Conservation (phyloP, 1,284 basidiomycete species). For the Agroathelia rolfsii region DNA sequence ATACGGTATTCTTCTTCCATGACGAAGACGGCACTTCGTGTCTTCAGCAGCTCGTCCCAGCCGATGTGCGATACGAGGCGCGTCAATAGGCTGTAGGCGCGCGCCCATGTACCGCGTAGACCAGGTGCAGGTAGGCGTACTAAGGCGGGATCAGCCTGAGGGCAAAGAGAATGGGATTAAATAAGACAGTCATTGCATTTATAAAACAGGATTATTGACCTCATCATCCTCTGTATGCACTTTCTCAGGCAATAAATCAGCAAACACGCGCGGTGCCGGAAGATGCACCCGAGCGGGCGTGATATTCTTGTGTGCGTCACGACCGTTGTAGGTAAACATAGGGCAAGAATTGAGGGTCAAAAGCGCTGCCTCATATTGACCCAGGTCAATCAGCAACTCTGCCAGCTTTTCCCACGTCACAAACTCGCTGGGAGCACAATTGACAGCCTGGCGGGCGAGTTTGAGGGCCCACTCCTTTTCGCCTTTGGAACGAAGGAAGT, state of each 20-base stretch:
- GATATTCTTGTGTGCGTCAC: slow-evolving; percentile 86
- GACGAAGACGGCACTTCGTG: slow-evolving; percentile 90
- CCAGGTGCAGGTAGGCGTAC: slow-evolving; percentile 90
- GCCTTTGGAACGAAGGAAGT: slow-evolving; percentile 84
- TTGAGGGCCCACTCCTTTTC: slow-evolving; percentile 86
- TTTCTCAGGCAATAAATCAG: slow-evolving; percentile 69
- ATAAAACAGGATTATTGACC: slow-evolving; percentile 25
- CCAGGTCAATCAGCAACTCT: slow-evolving; percentile 86
- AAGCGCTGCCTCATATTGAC: slow-evolving; percentile 82
- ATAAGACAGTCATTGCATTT: slow-evolving; percentile 3
- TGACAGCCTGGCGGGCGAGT: slow-evolving; percentile 90
- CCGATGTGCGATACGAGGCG: slow-evolving; percentile 88
- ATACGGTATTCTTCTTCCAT: slow-evolving; percentile 99
- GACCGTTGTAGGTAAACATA: slow-evolving; percentile 99
- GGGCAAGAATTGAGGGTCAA: slow-evolving; percentile 97
- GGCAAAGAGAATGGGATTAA: too few species aligned
- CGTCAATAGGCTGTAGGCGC: slow-evolving; percentile 87
- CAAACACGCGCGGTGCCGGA: slow-evolving; percentile 79
- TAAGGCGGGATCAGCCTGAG: slow-evolving; percentile 83
- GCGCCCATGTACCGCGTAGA: slow-evolving; percentile 90
- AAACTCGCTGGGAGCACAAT: slow-evolving; percentile 96
- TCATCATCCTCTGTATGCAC: slow-evolving; percentile 80
- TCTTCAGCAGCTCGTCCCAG: slow-evolving; percentile 97
- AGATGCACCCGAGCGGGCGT: slow-evolving; percentile 78
- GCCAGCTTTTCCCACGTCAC: slow-evolving; percentile 98